phyloP scores from a whole-genome alignment of 352 stramenopile genomes.

The Pythium apleroticum region DNA sequence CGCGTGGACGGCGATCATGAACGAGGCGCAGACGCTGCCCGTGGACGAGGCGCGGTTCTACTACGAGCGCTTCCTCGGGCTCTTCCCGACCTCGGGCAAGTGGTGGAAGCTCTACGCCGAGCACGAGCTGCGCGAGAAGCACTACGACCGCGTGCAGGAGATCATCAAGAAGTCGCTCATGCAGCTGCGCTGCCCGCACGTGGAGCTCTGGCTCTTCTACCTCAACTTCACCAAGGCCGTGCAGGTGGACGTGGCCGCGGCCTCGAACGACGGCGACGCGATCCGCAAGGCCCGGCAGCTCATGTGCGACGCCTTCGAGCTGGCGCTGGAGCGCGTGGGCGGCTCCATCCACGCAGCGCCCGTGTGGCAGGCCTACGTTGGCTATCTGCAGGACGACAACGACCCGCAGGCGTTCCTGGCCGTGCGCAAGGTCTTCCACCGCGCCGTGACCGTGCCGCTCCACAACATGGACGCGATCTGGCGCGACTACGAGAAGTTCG shows the following conservation, averaged over 20 bases:
- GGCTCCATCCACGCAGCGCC: conserved; percentile 72
- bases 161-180: conserved; percentile 90
- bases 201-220: conserved; percentile 89
- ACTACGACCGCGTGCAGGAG: conserved; percentile 84
- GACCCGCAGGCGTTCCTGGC: conserved; percentile 72
- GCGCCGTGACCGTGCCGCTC: conserved; percentile 73
- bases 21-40: conserved; percentile 69
- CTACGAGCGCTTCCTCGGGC: conserved; percentile 75
- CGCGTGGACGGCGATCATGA: conserved; percentile 78
- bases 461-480: conserved; percentile 81
- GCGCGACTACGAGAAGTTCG: conserved; percentile 89
- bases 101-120: conserved; percentile 89
- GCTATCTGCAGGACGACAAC: conserved; percentile 76
- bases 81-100: conserved; percentile 73
- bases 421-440: conserved; percentile 85
- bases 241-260: conserved; percentile 73
- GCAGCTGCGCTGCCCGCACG: conserved; percentile 73
- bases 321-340: conserved; percentile 81
- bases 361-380: conserved; percentile 84
- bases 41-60: conserved; percentile 64
- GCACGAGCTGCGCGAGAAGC: conserved; percentile 81
- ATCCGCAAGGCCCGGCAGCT: conserved; percentile 65
- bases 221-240: conserved; percentile 86
- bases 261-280: conserved; percentile 52
- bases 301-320: conserved; percentile 85